Evolutionary conservation across 2,329 filamentous ascomycete genomes (phyloP).

Genomic region (Fusarium buxicola): DNA sequence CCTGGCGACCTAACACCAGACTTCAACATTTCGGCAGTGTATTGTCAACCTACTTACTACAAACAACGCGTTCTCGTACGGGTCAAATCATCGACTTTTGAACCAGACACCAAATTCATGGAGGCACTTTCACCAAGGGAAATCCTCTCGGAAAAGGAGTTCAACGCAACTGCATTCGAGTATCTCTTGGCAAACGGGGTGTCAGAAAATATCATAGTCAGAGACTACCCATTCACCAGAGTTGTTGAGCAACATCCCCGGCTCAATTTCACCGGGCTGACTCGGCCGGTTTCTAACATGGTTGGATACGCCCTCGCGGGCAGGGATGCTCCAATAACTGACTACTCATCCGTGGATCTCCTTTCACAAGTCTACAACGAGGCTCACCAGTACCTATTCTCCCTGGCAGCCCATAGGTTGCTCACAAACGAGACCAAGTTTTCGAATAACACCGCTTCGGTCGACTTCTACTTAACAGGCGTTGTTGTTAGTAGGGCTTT

Average conservation of each 20-base stretch:
- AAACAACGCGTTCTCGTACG: conserved; percentile 56
- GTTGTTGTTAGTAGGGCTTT: conserved; percentile 51
- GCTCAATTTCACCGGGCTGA: conserved; percentile 21
- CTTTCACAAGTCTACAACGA: conserved; percentile 34
- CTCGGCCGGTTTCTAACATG: conserved; percentile 47
- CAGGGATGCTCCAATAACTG: background rate
- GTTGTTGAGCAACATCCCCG: conserved; percentile 45
- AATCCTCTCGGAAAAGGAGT: conserved; percentile 39
- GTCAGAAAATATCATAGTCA: background rate
- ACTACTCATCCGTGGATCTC: conserved; percentile 14
- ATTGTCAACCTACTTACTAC: conserved; percentile 59
- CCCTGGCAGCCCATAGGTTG: conserved; percentile 35
- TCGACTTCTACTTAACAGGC: conserved; percentile 40
- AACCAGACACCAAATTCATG: conserved; percentile 26
- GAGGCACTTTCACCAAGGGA: conserved; percentile 10
- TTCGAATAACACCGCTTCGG: background rate
- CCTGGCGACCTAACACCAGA: conserved; percentile 38
- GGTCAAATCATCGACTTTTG: conserved; percentile 37
- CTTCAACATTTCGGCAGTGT: conserved; percentile 51
- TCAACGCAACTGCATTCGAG: conserved; percentile 53
- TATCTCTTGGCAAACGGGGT: conserved; percentile 48
- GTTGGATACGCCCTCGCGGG: conserved; percentile 50
- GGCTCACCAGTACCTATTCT: conserved; percentile 50
- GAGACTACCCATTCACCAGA: conserved; percentile 42
- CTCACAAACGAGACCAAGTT: conserved; percentile 30